Evolutionary conservation across 371 early-diverging fungal genomes (phyloP).

Genomic region (Choanephora cucurbitarum): DNA sequence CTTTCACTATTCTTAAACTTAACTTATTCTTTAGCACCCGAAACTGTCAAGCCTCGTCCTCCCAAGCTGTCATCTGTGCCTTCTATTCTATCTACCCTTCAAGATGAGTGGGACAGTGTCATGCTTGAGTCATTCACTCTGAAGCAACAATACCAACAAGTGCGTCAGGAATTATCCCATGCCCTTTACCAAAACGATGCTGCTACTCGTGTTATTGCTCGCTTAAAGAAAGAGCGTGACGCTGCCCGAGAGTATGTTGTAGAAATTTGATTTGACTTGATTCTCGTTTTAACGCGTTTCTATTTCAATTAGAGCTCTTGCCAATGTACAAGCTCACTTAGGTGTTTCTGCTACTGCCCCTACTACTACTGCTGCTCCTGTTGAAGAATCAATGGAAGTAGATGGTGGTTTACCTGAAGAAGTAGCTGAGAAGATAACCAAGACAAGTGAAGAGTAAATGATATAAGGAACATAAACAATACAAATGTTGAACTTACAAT

Average conservation of each 20-base stretch:
- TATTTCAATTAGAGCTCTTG: slow-evolving; percentile 55
- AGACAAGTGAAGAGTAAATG: slow-evolving; percentile 58
- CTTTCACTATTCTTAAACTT: no score
- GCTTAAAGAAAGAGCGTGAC: slow-evolving; percentile 88
- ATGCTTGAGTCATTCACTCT: slow-evolving; percentile 92
- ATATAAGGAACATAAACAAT: background rate
- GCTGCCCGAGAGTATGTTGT: slow-evolving; percentile 77
- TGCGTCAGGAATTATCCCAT: slow-evolving; percentile 88
- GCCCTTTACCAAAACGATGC: slow-evolving; percentile 96
- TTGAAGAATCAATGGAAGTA: slow-evolving; percentile 69
- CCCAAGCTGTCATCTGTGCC: slow-evolving; percentile 92
- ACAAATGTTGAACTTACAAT: no score
- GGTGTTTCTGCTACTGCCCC: slow-evolving; percentile 44
- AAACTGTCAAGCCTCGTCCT: slow-evolving; percentile 83
- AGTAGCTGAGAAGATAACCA: slow-evolving; percentile 60
- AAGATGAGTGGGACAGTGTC: slow-evolving; percentile 93
- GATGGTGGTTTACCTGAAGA: slow-evolving; percentile 54
- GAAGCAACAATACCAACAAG: slow-evolving; percentile 89
- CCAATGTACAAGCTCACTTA: slow-evolving; percentile 71
- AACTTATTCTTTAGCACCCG: no score
- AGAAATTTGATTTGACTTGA: background rate
- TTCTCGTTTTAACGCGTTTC: slow-evolving; percentile 2
- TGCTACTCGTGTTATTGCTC: slow-evolving; percentile 92
- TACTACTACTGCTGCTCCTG: slow-evolving; percentile 33
- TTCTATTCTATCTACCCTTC: slow-evolving; percentile 83